A percentile compares a stretch with the other conserved stretches of the same genome.
Conservation (phyloP, 2,329 filamentous ascomycete species). For the Phialemoniopsis sp. region DNA sequence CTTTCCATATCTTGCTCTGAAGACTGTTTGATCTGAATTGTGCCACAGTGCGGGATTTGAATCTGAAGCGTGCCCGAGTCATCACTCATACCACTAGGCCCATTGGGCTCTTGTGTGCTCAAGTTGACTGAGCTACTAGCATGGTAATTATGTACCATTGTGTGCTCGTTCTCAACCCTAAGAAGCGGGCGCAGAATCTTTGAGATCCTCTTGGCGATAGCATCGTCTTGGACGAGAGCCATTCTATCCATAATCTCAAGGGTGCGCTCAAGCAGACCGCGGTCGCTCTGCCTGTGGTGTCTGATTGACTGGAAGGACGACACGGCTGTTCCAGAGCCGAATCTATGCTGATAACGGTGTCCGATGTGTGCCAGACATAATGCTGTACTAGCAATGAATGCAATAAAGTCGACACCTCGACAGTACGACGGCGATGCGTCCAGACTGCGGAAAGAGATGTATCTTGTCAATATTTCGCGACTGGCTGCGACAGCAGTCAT, state of each 20-base stretch:
- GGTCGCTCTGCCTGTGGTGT: slow-evolving; percentile 35
- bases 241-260: slow-evolving; percentile 24
- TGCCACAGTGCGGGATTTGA: slow-evolving; percentile 36
- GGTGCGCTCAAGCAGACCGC: slow-evolving; percentile 32
- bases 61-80: slow-evolving; percentile 19
- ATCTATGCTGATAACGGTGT: slow-evolving; percentile 16
- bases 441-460: slow-evolving; percentile 27
- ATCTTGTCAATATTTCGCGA: slow-evolving; percentile 34
- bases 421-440: slow-evolving; percentile 26
- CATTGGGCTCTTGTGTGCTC: slow-evolving; percentile 16
- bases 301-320: slow-evolving; percentile 21
- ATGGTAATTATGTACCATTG: slow-evolving; percentile 18
- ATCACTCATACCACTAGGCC: slow-evolving; percentile 9
- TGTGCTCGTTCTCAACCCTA: slow-evolving; percentile 28
- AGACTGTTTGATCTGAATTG: slow-evolving; percentile 25
- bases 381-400: slow-evolving; percentile 29
- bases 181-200: slow-evolving; percentile 29
- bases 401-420: slow-evolving; percentile 35
- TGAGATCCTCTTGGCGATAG: slow-evolving; percentile 21
- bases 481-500: slow-evolving; percentile 33
- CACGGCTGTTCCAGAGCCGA: neutral
- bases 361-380: slow-evolving; percentile 37
- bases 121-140: slow-evolving; percentile 12
- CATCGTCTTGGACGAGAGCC: slow-evolving; percentile 15
- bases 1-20: too few relatives aligned